Base-by-base conservation (phyloP, 2,329 filamentous ascomycete species). In the Ampelomyces quisqualis region DNA sequence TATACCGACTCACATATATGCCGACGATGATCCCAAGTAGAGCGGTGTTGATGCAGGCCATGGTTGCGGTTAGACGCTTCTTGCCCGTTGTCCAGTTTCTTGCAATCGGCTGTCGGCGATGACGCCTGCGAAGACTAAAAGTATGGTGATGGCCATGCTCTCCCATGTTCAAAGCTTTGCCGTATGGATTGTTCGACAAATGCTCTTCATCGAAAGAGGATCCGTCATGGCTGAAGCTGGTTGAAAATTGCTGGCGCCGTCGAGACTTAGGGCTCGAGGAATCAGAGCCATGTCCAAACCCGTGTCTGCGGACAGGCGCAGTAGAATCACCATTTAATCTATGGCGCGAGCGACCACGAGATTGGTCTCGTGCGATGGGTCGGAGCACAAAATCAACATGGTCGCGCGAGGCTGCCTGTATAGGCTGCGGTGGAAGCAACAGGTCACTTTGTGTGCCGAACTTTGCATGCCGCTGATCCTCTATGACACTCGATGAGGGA, bases 11-110 rank as follows among this genome's bases (percentile, higher is more conserved):
- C 46, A 70, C 73, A 61, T 90, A 91, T 15, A 90, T 85, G 1
- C 87, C 86, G 42, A 88, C 72, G 15, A 89, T 73, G 18, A 86
- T 70, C 0, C 86, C 86, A 31, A 90, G 74, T 38, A 88, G 71
- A 10, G 83, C 81, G 5, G 86, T 88, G 53, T 86, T 88, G 51
- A 85, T 70, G 59, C 87, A 90, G 7, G 85, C 81, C 43, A 88
- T 79, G 3, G 75, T 67, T 3, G 87, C 86, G 17, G 81, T 78
- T 45, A 86, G 79, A 44, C 84, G 73, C 65, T 90, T 91, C 50
- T 84, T 80, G 14, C 69, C 62, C 6, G 76, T 73, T 9, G 79
- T 80, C 87, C 80, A 91, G 55, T 90, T 84, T 58, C 86, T 77
- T 20, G 86, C 85, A 55, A 88, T 81, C 0, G 83, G 81, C 44